These are phyloP conservation scores for Gentiana dahurica DNA, from an alignment of 257 asterid species.

Conservation along the genomic window DNA sequence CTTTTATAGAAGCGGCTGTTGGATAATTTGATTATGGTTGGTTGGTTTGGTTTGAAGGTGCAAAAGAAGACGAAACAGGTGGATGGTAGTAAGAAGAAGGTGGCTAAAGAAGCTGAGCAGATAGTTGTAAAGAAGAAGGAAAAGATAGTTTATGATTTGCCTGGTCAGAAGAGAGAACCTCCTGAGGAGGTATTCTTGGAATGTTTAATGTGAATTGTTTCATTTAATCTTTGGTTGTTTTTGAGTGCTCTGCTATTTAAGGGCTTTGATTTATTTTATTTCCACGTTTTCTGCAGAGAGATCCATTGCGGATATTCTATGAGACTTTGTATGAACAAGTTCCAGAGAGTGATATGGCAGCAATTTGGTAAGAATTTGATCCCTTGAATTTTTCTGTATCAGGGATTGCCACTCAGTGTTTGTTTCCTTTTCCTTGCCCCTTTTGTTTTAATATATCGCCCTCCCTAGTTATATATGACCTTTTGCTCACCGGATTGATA, in stretches of 20 bases:
- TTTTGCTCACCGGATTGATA: too few species aligned
- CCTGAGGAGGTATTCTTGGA: constrained; percentile 52
- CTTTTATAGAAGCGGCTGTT: neutral
- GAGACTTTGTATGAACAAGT: constrained; percentile 62
- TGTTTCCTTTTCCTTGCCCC: neutral
- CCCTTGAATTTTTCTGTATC: neutral
- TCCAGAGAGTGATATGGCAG: constrained; percentile 84
- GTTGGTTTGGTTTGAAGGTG: constrained; percentile 11
- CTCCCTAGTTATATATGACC: too few species aligned
- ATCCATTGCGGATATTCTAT: constrained; percentile 72
- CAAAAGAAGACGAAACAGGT: constrained; percentile 28
- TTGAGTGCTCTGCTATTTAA: neutral
- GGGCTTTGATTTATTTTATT: neutral
- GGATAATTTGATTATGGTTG: neutral
- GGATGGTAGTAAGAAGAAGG: constrained; percentile 26
- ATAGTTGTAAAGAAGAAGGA: constrained; percentile 37
- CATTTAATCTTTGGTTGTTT: neutral
- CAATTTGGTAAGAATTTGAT: constrained; percentile 45
- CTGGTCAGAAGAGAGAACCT: constrained; percentile 83
- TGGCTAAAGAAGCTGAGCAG: constrained; percentile 26
- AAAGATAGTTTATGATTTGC: constrained; percentile 60
- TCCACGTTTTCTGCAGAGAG: constrained; percentile 46
- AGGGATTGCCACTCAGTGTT: too few species aligned
- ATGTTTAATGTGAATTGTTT: neutral
- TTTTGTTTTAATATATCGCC: neutral